A percentile compares a stretch with the other conserved stretches of the same genome.
Evolutionary conservation across 2,329 filamentous ascomycete genomes (phyloP).

Genomic region (Macrophomina tecta): DNA sequence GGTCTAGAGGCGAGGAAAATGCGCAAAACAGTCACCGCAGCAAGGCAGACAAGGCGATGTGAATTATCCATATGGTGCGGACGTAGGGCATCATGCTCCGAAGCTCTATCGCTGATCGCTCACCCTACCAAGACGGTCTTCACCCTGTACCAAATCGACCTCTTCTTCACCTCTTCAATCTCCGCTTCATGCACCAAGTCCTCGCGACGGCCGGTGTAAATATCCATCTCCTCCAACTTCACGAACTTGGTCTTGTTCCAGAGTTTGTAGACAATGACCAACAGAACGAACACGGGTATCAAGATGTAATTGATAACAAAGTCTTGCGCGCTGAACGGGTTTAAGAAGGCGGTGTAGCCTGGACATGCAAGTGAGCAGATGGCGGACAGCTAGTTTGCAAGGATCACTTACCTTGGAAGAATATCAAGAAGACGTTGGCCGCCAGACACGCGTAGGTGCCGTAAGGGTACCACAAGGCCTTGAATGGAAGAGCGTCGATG

Average conservation of each 20-base stretch:
- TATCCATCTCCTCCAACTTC: constrained; percentile 46
- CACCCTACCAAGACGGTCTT: constrained; percentile 22
- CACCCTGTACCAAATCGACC: constrained; percentile 16
- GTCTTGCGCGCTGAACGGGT: constrained; percentile 31
- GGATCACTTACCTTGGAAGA: constrained; percentile 31
- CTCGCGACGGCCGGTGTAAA: constrained; percentile 42
- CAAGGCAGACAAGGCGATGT: neutral
- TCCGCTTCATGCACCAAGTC: constrained; percentile 13
- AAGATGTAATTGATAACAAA: constrained; percentile 34
- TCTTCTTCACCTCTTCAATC: constrained; percentile 13
- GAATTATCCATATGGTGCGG: no score
- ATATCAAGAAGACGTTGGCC: constrained; percentile 32
- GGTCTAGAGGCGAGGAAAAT: no score
- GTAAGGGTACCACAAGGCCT: constrained; percentile 31
- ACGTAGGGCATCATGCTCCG: no score
- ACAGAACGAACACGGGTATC: constrained; percentile 31
- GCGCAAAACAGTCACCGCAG: no score
- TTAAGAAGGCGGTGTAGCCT: constrained; percentile 33
- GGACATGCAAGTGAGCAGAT: neutral
- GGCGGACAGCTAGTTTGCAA: neutral
- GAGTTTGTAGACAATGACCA: constrained; percentile 32
- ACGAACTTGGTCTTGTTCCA: constrained; percentile 44
- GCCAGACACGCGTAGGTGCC: constrained; percentile 31
- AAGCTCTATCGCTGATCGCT: neutral
- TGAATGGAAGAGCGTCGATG: constrained; percentile 34